phyloP scores from a whole-genome alignment of 1,139 yeast species.

The Dujonia santamariae region DNA sequence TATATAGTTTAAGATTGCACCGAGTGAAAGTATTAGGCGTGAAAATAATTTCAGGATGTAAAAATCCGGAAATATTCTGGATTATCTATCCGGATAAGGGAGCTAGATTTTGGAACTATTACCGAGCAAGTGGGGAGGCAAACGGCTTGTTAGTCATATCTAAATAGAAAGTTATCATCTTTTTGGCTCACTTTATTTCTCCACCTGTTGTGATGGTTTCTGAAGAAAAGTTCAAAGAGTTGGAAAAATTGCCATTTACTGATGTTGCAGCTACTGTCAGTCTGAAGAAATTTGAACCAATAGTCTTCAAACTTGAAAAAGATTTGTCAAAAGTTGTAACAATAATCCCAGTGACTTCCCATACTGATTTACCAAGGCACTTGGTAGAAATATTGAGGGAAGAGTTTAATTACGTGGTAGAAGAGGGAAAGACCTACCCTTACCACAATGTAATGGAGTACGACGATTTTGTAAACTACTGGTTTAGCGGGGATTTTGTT shows the following conservation, averaged over 20 bases:
- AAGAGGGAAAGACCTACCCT: conserved; percentile 52
- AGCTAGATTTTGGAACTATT: too few species aligned
- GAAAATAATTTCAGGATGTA: too few species aligned
- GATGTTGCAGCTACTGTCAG: too few species aligned
- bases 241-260: conserved; percentile 33
- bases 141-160: too few species aligned
- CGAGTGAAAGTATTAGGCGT: too few species aligned
- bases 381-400: conserved; percentile 31
- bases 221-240: conserved; percentile 10
- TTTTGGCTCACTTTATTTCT: too few species aligned
- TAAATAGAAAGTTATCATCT: too few species aligned
- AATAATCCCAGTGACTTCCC: conserved; percentile 29
- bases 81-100: too few species aligned
- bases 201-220: conserved; percentile 1
- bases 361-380: conserved; percentile 29
- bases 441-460: conserved; percentile 23
- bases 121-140: too few species aligned
- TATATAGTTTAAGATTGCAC: too few species aligned
- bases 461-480: conserved; percentile 35
- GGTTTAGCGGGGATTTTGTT: conserved; percentile 46
- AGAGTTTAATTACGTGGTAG: conserved; percentile 45
- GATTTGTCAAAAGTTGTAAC: conserved; percentile 27
- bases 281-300: conserved; percentile 22
- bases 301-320: conserved; percentile 29
- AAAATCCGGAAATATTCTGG: too few species aligned